Base-by-base conservation (phyloP, 176 grass and related monocot species). In the Triticum turgidum region DNA sequence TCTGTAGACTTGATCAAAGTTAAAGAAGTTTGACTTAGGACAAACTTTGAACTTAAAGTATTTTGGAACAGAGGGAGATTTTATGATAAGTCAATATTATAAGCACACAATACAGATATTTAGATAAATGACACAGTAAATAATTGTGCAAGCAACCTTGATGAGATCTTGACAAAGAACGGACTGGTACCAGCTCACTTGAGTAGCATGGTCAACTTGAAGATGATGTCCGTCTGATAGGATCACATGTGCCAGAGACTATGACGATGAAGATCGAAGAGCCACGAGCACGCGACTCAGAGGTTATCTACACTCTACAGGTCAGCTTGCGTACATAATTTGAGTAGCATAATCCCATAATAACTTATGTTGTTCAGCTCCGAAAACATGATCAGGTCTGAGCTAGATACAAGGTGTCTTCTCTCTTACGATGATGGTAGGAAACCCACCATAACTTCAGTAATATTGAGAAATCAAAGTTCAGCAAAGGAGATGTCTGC, bases 181-280 rank as follows among this genome's bases (percentile, higher is more conserved):
- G 47, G 22, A 73, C 54, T 76, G 51, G 29, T 72, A 78, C 62
- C 25, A 64, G 15, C 80, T 51, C 81, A 84, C 65, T 47, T 70
- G 4, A 88, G 9, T 79, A 21, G 64, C 29, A 27, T 79, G 14
- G 20, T 54, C 27, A 78, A 20, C 67, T 41, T 81, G 27, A 65
- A 18, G 13, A 81, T 61, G 6, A 39, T 12, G 75, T 5, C 38
- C 5, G 20, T 72, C 65, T 73, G 29, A 61, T 41, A 82, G 20
- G 51, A 35, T 34, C 38, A 49, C 7, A 52, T 51, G 68, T 88
- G 33, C 25, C n/a, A 44, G 15, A 62, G 41, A n/a, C 47, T 12
- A 63, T 72, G 45, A 71, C 58, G 32, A 42, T 59, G 33, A 29
- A 58, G 38, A 80, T 47, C 5, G 41, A 41, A 73, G 13, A 72